These are phyloP conservation scores for Acorus calamus DNA, from an alignment of 106 monocot genomes.

Conservation along the genomic window DNA sequence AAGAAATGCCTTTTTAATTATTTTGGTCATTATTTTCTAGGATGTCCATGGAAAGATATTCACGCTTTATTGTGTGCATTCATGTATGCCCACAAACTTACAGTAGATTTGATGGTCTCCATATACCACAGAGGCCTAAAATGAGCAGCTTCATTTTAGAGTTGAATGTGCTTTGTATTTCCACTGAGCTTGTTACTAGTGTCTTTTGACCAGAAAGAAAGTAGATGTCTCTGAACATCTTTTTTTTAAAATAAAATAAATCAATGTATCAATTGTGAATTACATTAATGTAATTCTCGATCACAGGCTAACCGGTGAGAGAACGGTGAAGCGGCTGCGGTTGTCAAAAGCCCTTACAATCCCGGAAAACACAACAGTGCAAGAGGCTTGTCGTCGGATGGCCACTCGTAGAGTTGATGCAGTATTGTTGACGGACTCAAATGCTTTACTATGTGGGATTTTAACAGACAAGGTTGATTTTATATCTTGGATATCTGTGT, in stretches of 20 bases:
- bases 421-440: conserved; percentile 77
- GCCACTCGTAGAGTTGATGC: conserved; percentile 73
- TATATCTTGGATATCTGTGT: not conserved
- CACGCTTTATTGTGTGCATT: too few relatives aligned
- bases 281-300: conserved; percentile 2
- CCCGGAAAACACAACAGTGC: conserved; percentile 55
- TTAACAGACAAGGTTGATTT: conserved; percentile 69
- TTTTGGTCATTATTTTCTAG: too few relatives aligned
- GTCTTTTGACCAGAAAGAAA: too few relatives aligned
- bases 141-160: too few relatives aligned
- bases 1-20: too few relatives aligned
- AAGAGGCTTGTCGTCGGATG: conserved; percentile 79
- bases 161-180: too few relatives aligned
- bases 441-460: conserved; percentile 89
- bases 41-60: too few relatives aligned
- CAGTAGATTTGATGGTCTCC: too few relatives aligned
- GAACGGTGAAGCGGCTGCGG: conserved; percentile 76
- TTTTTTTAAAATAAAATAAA: not conserved
- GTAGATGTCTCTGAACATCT: not conserved
- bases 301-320: conserved; percentile 34
- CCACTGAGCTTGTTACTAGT: too few relatives aligned
- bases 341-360: conserved; percentile 84
- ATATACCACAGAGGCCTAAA: too few relatives aligned
- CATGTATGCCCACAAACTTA: too few relatives aligned
- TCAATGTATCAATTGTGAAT: not conserved